Evolutionary conservation across 1,139 yeast species (phyloP), one percentile per base, ranked within the genome.

Genomic region (Casaregolazyma suthepensis): DNA sequence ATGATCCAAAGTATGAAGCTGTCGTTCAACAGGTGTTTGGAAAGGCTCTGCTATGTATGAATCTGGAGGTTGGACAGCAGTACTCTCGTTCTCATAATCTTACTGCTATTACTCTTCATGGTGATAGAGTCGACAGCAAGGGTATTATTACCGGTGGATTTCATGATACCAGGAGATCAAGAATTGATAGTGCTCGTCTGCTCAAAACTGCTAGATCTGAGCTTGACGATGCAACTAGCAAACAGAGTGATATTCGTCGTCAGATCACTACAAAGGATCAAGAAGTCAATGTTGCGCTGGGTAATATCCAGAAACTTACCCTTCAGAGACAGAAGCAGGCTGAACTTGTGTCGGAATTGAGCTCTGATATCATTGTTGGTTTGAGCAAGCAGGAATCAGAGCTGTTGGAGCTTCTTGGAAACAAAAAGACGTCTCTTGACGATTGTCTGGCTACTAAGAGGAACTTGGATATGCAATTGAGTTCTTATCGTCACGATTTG

Each of bases 141-240:
- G 99, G 99, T 68, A 87, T 85, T 1, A 71, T 93, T 52, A 83
- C 90, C 17, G 99, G 99, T 70, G 99, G 99, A 51, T 90, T 79
- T 65, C 78, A 87, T 61, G 95, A 89, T 63, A 78, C 77, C 58
- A 78, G 81, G 60, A 74, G 73, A 47, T 85, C 91, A 0, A 76
- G 94, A 59, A 70, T 91, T 48, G 96, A 88, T 61, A 82, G 87
- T 1, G 75, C 88, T 61, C 80, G 80, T 54, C 66, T 72, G 20
- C 78, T 85, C 58, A 73, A 78, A 17, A 75, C 71, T 53, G 81
- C 85, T 63, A 77, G 77, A 54, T 67, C 69, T 5, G 83, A 81
- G 46, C 71, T 79, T 37, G 69, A 61, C 5, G 74, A 72, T 18
- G 72, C 75, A 4, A 70, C 72, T 19, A 61, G 57, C 1, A 75